These are phyloP conservation scores for Botrytis galanthina DNA, from an alignment of 2,329 filamentous ascomycete genomes.

Conservation along the genomic window DNA sequence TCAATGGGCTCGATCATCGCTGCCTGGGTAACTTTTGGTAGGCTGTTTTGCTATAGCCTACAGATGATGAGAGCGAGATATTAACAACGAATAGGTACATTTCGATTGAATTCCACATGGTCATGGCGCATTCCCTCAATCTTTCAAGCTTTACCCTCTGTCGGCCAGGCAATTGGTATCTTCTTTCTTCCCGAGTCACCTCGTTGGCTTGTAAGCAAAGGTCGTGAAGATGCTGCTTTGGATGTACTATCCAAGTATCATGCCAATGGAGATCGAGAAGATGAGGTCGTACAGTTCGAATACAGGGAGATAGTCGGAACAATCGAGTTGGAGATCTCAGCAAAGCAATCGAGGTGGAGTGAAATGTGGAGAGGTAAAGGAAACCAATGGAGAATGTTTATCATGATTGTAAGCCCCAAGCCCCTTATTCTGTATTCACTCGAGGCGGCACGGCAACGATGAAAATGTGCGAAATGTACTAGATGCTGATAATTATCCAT, in stretches of 20 bases:
- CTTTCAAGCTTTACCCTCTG: constrained; percentile 25
- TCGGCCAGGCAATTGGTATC: constrained; percentile 42
- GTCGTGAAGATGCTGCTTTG: constrained; percentile 51
- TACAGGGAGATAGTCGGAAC: constrained; percentile 25
- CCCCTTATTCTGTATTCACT: background rate
- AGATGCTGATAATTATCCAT: background rate
- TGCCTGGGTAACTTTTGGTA: constrained; percentile 43
- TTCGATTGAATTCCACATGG: constrained; percentile 24
- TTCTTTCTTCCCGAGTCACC: constrained; percentile 59
- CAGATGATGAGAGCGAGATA: background rate
- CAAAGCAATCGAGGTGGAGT: constrained; percentile 40
- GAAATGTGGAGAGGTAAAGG: constrained; percentile 21
- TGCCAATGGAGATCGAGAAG: constrained; percentile 50
- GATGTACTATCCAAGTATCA: constrained; percentile 53
- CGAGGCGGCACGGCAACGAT: background rate
- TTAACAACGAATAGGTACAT: constrained; percentile 8
- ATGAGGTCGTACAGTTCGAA: constrained; percentile 49
- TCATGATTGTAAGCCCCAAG: constrained; percentile 18
- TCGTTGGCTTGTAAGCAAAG: constrained; percentile 56
- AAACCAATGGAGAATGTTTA: constrained; percentile 24
- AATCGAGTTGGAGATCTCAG: constrained; percentile 29
- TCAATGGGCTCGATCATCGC: constrained; percentile 41
- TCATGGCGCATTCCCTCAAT: constrained; percentile 27
- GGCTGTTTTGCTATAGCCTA: background rate
- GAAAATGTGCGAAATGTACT: background rate